Evolutionary conservation across 2,329 filamentous ascomycete species (phyloP).

Genomic region (Spiromastix sp.): DNA sequence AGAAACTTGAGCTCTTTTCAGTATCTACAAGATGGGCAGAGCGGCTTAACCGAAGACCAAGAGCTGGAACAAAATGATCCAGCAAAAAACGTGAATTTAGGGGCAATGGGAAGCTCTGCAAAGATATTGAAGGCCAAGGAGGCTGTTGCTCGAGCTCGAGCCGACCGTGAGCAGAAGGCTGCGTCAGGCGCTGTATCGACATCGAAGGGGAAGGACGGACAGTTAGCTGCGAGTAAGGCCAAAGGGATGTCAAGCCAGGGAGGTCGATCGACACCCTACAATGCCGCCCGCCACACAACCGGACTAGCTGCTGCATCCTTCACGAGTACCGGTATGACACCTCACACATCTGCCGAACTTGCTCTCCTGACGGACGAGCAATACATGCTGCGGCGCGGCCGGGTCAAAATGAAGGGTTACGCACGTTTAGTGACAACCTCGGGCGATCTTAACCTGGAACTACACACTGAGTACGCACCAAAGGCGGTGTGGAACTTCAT

Average conservation of each 20-base stretch:
- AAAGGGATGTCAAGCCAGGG: slow-evolving; percentile 17
- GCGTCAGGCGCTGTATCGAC: slow-evolving; percentile 41
- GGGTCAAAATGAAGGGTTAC: slow-evolving; percentile 84
- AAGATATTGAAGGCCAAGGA: slow-evolving; percentile 89
- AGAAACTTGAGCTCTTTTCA: slow-evolving; percentile 82
- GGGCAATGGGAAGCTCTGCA: slow-evolving; percentile 63
- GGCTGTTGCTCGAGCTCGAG: slow-evolving; percentile 81
- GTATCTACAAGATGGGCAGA: slow-evolving; percentile 72
- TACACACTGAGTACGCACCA: slow-evolving; percentile 83
- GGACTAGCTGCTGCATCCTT: slow-evolving; percentile 87
- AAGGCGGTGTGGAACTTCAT: slow-evolving; percentile 97
- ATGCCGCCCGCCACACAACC: slow-evolving; percentile 82
- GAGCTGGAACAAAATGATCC: slow-evolving; percentile 53
- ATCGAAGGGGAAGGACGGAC: slow-evolving; percentile 7
- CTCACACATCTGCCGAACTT: slow-evolving; percentile 77
- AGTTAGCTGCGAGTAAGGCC: slow-evolving; percentile 7
- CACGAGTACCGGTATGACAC: slow-evolving; percentile 87
- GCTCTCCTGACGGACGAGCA: slow-evolving; percentile 87
- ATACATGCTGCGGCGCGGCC: slow-evolving; percentile 85
- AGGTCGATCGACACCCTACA: slow-evolving; percentile 49
- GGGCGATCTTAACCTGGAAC: slow-evolving; percentile 76
- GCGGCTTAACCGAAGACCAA: slow-evolving; percentile 58
- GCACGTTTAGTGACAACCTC: slow-evolving; percentile 78
- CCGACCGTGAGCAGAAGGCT: slow-evolving; percentile 53
- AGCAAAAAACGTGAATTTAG: slow-evolving; percentile 61